Evolutionary conservation across 2,329 filamentous ascomycete species (phyloP).

Genomic region (Alternaria novae-zelandiae): DNA sequence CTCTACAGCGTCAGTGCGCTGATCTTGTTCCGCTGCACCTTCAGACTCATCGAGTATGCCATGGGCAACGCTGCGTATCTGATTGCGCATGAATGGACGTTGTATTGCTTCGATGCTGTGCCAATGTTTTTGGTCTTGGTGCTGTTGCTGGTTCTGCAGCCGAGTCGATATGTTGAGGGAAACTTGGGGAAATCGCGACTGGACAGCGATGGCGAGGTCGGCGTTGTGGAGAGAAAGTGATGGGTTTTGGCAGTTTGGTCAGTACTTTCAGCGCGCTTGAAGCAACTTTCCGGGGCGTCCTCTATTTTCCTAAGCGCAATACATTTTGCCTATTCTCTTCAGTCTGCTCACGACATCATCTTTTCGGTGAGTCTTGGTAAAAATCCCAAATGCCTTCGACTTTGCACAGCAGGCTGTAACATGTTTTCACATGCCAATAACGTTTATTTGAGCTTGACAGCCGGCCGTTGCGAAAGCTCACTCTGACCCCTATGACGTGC

Average conservation of each 20-base stretch:
- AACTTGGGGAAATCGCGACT: background rate
- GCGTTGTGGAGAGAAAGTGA: background rate
- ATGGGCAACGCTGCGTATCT: slow-evolving; percentile 56
- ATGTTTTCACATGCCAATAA: background rate
- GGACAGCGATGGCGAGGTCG: background rate
- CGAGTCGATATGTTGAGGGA: slow-evolving; percentile 23
- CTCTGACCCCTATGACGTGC: background rate
- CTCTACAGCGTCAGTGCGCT: slow-evolving; percentile 57
- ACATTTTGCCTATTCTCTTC: background rate
- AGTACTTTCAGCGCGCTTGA: background rate
- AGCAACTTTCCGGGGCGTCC: background rate
- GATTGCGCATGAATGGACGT: slow-evolving; percentile 53
- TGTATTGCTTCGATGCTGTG: slow-evolving; percentile 57
- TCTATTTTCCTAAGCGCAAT: background rate
- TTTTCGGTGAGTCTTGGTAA: background rate
- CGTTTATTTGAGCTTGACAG: background rate
- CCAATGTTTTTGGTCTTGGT: slow-evolving; percentile 54
- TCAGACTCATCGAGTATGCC: slow-evolving; percentile 59
- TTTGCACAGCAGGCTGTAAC: background rate
- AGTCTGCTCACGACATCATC: background rate
- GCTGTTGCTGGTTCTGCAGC: slow-evolving; percentile 42
- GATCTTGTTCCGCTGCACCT: slow-evolving; percentile 58
- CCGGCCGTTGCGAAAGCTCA: background rate
- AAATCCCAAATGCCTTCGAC: background rate
- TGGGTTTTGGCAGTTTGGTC: background rate